Evolutionary conservation across 1,284 basidiomycete species (phyloP).

Genomic region (Porodaedalea pini): DNA sequence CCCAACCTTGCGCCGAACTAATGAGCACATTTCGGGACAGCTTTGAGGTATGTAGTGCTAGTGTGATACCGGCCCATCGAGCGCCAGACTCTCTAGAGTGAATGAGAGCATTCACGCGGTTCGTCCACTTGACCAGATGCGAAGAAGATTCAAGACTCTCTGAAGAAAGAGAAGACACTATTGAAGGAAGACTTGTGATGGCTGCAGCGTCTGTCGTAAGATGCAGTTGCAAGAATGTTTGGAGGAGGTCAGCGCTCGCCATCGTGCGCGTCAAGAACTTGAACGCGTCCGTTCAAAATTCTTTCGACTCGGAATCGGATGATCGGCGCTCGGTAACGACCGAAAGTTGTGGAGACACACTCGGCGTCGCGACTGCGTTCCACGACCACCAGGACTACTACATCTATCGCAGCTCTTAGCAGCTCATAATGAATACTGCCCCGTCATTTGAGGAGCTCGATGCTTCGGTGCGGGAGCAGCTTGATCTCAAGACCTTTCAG

Average conservation of each 20-base stretch:
- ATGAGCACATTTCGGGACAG: conserved; percentile 58
- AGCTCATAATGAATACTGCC: conserved; percentile 1
- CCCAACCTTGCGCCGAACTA: conserved; percentile 68
- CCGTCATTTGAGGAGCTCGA: conserved; percentile 37
- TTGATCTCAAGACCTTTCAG: conserved; percentile 67
- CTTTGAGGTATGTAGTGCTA: conserved; percentile 61
- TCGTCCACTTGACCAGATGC: conserved; percentile 68
- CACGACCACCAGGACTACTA: no score
- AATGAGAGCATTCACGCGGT: conserved; percentile 64
- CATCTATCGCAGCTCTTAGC: not conserved
- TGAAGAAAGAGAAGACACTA: conserved; percentile 49
- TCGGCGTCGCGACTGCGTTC: conserved; percentile 4
- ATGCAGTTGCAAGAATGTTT: conserved; percentile 64
- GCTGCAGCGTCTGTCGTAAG: conserved; percentile 63
- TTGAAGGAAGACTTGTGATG: conserved; percentile 52
- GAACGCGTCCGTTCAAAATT: not conserved
- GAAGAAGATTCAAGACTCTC: conserved; percentile 54
- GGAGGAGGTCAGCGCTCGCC: conserved; percentile 45
- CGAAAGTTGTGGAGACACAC: not conserved
- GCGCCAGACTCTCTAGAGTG: conserved; percentile 68
- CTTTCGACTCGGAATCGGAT: not conserved
- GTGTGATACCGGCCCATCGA: conserved; percentile 71
- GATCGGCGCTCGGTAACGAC: conserved; percentile 6
- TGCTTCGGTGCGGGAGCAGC: conserved; percentile 56
- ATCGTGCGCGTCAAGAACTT: not conserved